Conservation (phyloP, 1,139 yeast genomes). For the Hemisphaericaspora xylofermentans region DNA sequence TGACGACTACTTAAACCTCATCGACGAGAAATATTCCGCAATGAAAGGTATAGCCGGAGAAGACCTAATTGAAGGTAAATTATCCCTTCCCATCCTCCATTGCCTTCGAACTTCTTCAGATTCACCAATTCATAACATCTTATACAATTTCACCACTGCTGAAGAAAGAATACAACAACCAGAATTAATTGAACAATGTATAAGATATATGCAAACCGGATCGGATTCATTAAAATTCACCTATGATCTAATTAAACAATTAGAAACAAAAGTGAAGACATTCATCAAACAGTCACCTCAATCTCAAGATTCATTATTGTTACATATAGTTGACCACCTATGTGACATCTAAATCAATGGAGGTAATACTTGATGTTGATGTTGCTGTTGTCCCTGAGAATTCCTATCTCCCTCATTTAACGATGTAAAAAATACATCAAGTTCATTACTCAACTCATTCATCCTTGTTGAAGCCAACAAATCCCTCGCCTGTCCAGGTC, state of each 20-base stretch:
- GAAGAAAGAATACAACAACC: conserved; percentile 19
- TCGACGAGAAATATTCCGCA: conserved; percentile 49
- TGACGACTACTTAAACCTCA: conserved; percentile 75
- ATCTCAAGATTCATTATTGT: conserved; percentile 7
- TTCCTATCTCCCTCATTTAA: conserved; percentile 8
- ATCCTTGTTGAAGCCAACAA: neutral
- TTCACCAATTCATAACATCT: conserved; percentile 27
- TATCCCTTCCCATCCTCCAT: conserved; percentile 81
- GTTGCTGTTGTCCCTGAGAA: neutral
- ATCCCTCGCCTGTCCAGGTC: no score
- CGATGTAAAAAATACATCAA: conserved; percentile 24
- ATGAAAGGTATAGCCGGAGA: conserved; percentile 79
- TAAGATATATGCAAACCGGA: conserved; percentile 21
- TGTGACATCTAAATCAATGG: conserved; percentile 9
- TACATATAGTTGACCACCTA: conserved; percentile 10
- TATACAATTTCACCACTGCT: conserved; percentile 18
- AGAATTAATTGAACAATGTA: conserved; percentile 21
- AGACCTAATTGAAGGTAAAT: conserved; percentile 86
- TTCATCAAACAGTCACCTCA: conserved; percentile 1
- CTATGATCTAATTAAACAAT: conserved; percentile 7
- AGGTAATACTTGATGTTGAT: neutral
- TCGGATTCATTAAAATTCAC: conserved; percentile 11
- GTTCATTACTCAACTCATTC: conserved; percentile 18
- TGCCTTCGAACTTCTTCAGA: conserved; percentile 22
- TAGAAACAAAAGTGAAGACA: conserved; percentile 5